phyloP scores from a whole-genome alignment of 2,329 filamentous ascomycete species.

The Aschersonia sp. region DNA sequence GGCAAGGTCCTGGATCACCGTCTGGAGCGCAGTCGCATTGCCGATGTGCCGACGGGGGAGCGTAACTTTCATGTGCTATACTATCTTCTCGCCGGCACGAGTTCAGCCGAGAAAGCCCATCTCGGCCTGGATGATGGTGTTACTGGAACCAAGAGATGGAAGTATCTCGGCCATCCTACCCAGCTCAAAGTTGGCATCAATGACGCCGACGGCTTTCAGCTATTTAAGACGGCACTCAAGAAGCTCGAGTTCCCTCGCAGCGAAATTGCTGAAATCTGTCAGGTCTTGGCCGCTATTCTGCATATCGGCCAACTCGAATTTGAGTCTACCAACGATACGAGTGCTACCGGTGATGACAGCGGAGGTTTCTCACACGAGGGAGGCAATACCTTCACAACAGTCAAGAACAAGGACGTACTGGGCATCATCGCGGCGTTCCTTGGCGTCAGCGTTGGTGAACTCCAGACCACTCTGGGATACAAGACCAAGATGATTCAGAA shows the following conservation, averaged over 20 bases:
- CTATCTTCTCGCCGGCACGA: slow-evolving; percentile 88
- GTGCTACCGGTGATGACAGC: slow-evolving; percentile 72
- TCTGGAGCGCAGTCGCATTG: slow-evolving; percentile 80
- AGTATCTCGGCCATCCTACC: slow-evolving; percentile 89
- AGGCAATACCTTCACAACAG: slow-evolving; percentile 68
- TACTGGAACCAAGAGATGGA: slow-evolving; percentile 65
- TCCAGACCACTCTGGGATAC: slow-evolving; percentile 83
- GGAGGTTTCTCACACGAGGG: slow-evolving; percentile 95
- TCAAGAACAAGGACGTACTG: slow-evolving; percentile 87
- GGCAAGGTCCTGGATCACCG: slow-evolving; percentile 91
- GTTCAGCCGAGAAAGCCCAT: slow-evolving; percentile 77
- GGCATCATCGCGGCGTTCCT: slow-evolving; percentile 86
- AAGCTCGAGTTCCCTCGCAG: slow-evolving; percentile 88
- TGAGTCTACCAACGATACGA: slow-evolving; percentile 65
- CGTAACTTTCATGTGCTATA: slow-evolving; percentile 94
- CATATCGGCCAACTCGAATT: slow-evolving; percentile 97
- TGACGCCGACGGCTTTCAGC: slow-evolving; percentile 85
- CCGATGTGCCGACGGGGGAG: slow-evolving; percentile 86
- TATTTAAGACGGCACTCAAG: slow-evolving; percentile 90
- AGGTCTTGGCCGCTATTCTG: slow-evolving; percentile 85
- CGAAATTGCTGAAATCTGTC: slow-evolving; percentile 94
- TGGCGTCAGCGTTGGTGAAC: slow-evolving; percentile 64
- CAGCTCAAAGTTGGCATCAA: slow-evolving; percentile 97
- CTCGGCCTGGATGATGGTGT: slow-evolving; percentile 43
- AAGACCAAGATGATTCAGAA: slow-evolving; percentile 94